phyloP scores from a whole-genome alignment of 2,329 filamentous ascomycete species.

The Trichophyton rubrum region DNA sequence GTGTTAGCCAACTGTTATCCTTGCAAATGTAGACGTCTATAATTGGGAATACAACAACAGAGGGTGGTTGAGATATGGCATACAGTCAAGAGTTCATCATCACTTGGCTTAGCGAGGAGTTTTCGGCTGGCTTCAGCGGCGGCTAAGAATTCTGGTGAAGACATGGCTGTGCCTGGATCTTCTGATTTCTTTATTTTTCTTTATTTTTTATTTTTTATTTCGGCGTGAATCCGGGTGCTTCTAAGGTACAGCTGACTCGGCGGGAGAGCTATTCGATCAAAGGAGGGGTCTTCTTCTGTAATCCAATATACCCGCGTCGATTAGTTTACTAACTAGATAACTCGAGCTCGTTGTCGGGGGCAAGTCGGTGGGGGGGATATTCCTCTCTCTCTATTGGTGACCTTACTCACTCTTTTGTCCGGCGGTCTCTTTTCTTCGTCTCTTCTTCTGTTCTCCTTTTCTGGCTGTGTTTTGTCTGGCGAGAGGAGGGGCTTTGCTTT shows the following conservation, averaged over 20 bases:
- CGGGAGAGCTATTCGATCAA: not conserved
- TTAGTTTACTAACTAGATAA: no score
- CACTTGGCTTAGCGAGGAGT: slow-evolving; percentile 24
- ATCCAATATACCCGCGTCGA: not conserved
- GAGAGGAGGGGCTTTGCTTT: not conserved
- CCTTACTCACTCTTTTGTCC: not conserved
- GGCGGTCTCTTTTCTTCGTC: not conserved
- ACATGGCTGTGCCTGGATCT: not conserved
- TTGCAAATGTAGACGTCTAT: no score
- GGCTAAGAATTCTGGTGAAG: slow-evolving; percentile 18
- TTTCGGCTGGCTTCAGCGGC: slow-evolving; percentile 24
- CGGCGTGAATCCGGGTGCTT: not conserved
- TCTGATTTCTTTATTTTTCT: not conserved
- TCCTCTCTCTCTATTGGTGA: not conserved
- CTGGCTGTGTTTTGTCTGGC: not conserved
- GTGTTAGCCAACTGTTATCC: not conserved
- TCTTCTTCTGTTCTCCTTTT: not conserved
- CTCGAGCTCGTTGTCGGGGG: no score
- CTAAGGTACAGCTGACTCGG: not conserved
- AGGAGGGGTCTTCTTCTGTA: not conserved
- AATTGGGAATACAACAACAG: not conserved
- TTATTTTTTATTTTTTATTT: no score
- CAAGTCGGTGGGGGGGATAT: not conserved
- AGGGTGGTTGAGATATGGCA: not conserved
- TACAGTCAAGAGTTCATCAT: slow-evolving; percentile 27